A percentile compares a stretch with the other conserved stretches of the same genome.
These are phyloP conservation scores for Aspergillus spinulosporus DNA, from an alignment of 2,329 filamentous ascomycete genomes.

Conservation along the genomic window DNA sequence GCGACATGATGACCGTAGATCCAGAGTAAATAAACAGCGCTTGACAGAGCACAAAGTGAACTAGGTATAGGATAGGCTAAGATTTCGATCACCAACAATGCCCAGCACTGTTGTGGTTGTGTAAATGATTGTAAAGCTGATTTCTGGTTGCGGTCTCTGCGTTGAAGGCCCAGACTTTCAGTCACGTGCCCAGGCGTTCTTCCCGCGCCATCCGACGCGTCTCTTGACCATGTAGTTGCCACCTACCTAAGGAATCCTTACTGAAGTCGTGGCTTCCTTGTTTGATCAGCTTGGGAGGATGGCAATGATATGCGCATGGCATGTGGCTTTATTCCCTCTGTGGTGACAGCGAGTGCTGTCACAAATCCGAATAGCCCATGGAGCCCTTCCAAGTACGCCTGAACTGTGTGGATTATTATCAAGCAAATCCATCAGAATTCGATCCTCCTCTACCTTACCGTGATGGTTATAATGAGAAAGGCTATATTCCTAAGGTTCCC, in stretches of 20 bases:
- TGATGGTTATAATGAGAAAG: constrained; percentile 58
- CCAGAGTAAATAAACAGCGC: background rate
- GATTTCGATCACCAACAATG: constrained; percentile 4
- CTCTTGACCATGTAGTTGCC: constrained; percentile 1
- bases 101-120: constrained; percentile 8
- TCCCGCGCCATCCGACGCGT: constrained; percentile 25
- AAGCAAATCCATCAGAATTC: constrained; percentile 72
- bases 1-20: constrained; percentile 28
- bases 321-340: constrained; percentile 24
- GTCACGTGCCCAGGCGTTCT: constrained; percentile 35
- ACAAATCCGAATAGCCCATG: constrained; percentile 47
- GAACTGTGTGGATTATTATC: constrained; percentile 96
- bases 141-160: background rate
- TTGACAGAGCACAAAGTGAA: background rate
- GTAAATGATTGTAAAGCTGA: background rate
- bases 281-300: background rate
- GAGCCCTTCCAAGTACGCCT: constrained; percentile 84
- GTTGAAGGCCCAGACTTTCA: background rate
- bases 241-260: background rate
- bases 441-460: constrained; percentile 75
- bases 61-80: background rate
- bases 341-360: constrained; percentile 25
- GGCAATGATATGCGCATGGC: constrained; percentile 5
- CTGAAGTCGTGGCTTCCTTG: background rate
- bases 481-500: constrained; percentile 72